A percentile compares a stretch with the other conserved stretches of the same genome.
These are phyloP conservation scores for Mycena galopus DNA, from an alignment of 768 basidiomycete species.

Conservation along the genomic window DNA sequence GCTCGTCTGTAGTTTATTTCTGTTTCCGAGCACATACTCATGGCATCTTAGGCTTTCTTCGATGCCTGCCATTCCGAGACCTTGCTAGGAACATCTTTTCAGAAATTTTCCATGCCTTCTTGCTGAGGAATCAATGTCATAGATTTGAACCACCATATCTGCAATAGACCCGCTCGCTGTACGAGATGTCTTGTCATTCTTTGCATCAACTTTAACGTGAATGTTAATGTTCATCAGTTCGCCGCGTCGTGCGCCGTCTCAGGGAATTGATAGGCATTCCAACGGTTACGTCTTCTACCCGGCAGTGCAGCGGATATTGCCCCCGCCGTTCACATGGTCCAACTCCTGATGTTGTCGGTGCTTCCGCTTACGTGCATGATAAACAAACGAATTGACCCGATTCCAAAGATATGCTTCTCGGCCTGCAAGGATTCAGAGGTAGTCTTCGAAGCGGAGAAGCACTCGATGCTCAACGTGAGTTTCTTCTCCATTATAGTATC, in stretches of 20 bases:
- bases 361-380: neutral
- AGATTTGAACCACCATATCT: constrained; percentile 7
- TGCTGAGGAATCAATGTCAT: neutral
- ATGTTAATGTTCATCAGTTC: neutral
- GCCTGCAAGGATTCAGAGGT: constrained; percentile 16
- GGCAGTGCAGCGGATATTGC: constrained; percentile 7
- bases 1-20: too few species aligned
- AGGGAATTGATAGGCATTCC: constrained; percentile 1
- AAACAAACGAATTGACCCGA: too few species aligned
- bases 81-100: too few species aligned
- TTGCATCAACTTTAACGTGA: too few species aligned
- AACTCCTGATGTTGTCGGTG: constrained; percentile 3
- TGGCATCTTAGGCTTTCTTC: too few species aligned
- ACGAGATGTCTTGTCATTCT: neutral
- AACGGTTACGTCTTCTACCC: neutral
- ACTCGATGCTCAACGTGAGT: constrained; percentile 4
- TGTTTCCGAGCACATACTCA: too few species aligned
- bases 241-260: constrained; percentile 2
- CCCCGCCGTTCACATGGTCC: neutral
- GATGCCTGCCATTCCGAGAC: too few species aligned
- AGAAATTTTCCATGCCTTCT: too few species aligned
- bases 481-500: neutral
- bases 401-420: constrained; percentile 10
- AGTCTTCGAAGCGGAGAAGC: neutral
- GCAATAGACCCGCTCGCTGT: constrained; percentile 6